Percentiles rank a stretch among this genome's conserved stretches.
Conservation (phyloP, 2,329 filamentous ascomycete genomes). For the Trichoderma sp. region DNA sequence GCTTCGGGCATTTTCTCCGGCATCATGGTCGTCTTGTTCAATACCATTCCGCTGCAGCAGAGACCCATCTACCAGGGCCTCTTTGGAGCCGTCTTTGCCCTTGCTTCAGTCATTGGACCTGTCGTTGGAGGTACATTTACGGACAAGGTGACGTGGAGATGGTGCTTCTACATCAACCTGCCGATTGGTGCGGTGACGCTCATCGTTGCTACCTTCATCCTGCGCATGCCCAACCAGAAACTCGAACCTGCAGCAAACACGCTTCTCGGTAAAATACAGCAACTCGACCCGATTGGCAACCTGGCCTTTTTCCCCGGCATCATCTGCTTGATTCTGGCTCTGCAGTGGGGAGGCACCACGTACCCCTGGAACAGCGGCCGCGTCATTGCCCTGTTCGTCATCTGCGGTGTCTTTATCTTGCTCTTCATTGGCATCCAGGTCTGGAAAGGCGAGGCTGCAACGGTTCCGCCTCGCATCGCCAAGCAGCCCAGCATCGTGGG, state of each 20-base stretch:
- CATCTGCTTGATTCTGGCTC: conserved; percentile 35
- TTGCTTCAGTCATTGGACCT: conserved; percentile 41
- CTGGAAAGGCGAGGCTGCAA: conserved; percentile 43
- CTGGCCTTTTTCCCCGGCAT: conserved; percentile 12
- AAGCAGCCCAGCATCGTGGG: conserved; percentile 36
- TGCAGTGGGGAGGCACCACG: conserved; percentile 49
- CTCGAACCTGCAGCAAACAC: neutral
- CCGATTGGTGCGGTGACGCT: conserved; percentile 15
- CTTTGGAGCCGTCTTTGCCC: conserved; percentile 42
- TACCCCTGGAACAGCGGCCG: conserved; percentile 34
- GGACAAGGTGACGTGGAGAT: conserved; percentile 36
- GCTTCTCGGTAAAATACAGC: conserved; percentile 38
- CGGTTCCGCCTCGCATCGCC: conserved; percentile 47
- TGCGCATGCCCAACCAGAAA: conserved; percentile 37
- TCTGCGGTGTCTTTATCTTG: conserved; percentile 39
- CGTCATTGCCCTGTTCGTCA: conserved; percentile 46
- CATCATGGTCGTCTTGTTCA: conserved; percentile 19
- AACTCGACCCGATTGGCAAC: conserved; percentile 32
- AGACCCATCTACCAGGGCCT: conserved; percentile 32
- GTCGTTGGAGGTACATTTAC: conserved; percentile 39
- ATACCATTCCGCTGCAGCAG: conserved; percentile 9
- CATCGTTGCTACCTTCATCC: conserved; percentile 1
- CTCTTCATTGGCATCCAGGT: conserved; percentile 42
- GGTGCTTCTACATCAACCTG: conserved; percentile 30
- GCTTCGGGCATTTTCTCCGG: conserved; percentile 46